A percentile compares a stretch with the other conserved stretches of the same genome.
Evolutionary conservation across 257 asterid species (phyloP).

Genomic region (Forsythia viridissima): DNA sequence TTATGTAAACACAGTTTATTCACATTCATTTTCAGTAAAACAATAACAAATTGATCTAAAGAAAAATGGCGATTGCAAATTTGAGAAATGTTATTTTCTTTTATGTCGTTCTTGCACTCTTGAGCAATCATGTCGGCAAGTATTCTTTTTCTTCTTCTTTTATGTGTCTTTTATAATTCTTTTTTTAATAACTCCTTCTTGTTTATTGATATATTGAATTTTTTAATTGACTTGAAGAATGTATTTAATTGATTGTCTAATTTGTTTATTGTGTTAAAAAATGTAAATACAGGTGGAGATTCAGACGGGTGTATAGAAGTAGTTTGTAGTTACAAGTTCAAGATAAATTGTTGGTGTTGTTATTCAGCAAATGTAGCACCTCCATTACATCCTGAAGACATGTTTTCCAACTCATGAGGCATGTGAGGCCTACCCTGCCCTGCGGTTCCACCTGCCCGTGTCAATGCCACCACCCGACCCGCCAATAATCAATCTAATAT

Average conservation of each 20-base stretch:
- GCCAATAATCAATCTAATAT: neutral
- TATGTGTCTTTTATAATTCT: too few relatives aligned
- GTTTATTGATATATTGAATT: too few relatives aligned
- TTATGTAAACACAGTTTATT: neutral
- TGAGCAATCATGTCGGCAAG: neutral
- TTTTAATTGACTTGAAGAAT: too few relatives aligned
- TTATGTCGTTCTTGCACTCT: neutral
- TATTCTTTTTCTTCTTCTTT: too few relatives aligned
- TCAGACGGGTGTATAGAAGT: neutral
- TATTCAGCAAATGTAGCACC: neutral
- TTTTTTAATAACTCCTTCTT: too few relatives aligned
- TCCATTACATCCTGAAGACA: neutral
- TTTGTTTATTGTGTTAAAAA: neutral
- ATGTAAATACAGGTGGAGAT: neutral
- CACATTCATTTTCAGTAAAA: too few relatives aligned
- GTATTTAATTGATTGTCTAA: too few relatives aligned
- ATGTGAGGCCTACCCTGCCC: neutral
- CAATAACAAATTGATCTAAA: neutral
- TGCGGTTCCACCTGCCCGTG: neutral
- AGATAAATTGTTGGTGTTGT: neutral
- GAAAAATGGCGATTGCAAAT: neutral
- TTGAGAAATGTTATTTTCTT: neutral
- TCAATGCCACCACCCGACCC: neutral
- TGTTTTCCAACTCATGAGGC: neutral
- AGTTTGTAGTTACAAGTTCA: neutral